Percentiles rank a stretch among this genome's conserved stretches.
Evolutionary conservation across 2,329 filamentous ascomycete species (phyloP).

Genomic region (Epichloe scottii): DNA sequence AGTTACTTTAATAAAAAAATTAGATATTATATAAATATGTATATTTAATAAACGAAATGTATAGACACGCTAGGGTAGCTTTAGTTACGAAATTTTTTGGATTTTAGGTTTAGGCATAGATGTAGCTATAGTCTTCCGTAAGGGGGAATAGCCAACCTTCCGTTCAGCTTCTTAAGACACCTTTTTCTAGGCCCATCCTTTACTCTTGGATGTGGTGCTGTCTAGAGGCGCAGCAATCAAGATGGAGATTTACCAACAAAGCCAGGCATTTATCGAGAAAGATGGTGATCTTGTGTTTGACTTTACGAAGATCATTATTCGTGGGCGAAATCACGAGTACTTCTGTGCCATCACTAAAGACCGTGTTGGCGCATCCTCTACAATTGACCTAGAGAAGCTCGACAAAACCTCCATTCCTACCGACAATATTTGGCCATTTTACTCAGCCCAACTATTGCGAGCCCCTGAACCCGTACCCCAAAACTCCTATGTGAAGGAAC

Average conservation of each 20-base stretch:
- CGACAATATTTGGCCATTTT: neutral
- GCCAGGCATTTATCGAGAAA: neutral
- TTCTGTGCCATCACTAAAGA: neutral
- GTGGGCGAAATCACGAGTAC: neutral
- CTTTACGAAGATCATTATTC: neutral
- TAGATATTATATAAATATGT: no score
- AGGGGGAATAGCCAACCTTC: no score
- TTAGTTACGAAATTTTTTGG: no score
- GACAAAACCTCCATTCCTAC: neutral
- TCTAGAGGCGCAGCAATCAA: neutral
- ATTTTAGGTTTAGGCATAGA: no score
- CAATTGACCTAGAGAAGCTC: neutral
- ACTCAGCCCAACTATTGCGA: neutral
- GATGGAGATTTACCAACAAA: neutral
- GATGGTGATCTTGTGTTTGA: neutral
- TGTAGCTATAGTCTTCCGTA: no score
- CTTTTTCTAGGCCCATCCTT: neutral
- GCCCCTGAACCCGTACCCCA: neutral
- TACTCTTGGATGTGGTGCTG: neutral
- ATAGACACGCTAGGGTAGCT: no score
- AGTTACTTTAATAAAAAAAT: no score
- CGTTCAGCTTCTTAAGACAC: neutral
- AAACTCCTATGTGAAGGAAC: neutral
- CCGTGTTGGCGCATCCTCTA: neutral
- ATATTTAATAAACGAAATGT: no score